Evolutionary conservation across 2,329 filamentous ascomycete species (phyloP).

Genomic region (Curvularia lunata): DNA sequence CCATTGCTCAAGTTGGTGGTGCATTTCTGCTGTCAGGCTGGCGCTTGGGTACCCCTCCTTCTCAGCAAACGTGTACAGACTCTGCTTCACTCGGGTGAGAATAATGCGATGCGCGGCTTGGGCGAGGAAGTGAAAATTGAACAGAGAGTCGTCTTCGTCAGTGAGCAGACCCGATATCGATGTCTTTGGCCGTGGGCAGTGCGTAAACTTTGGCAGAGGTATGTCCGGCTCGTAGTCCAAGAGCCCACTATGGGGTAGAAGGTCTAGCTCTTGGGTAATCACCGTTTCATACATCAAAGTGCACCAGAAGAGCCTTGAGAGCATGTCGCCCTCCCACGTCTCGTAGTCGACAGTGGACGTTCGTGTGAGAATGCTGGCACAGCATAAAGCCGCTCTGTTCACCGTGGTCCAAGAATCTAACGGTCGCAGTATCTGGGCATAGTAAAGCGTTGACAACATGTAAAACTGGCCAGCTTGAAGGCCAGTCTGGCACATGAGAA

Average conservation of each 20-base stretch:
- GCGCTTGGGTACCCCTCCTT: slow-evolving; percentile 53
- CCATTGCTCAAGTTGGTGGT: slow-evolving; percentile 64
- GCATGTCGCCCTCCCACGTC: slow-evolving; percentile 63
- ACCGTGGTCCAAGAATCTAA: slow-evolving; percentile 63
- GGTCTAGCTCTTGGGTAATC: slow-evolving; percentile 59
- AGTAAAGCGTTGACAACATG: slow-evolving; percentile 59
- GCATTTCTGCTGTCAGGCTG: slow-evolving; percentile 58
- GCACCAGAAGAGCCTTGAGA: slow-evolving; percentile 62
- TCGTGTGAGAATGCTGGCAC: slow-evolving; percentile 56
- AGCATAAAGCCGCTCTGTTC: slow-evolving; percentile 59
- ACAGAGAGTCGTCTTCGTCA: slow-evolving; percentile 60
- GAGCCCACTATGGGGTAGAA: slow-evolving; percentile 59
- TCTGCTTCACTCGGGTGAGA: slow-evolving; percentile 60
- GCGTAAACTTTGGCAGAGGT: slow-evolving; percentile 61
- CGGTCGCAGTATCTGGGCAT: slow-evolving; percentile 59
- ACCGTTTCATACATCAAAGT: slow-evolving; percentile 64
- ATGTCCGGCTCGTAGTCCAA: slow-evolving; percentile 60
- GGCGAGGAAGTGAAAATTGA: slow-evolving; percentile 64
- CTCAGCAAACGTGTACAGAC: slow-evolving; percentile 57
- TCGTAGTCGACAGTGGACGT: slow-evolving; percentile 53
- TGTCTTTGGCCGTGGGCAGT: slow-evolving; percentile 49
- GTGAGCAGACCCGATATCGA: slow-evolving; percentile 44
- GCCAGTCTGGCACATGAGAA: slow-evolving; percentile 57
- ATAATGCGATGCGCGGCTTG: slow-evolving; percentile 64
- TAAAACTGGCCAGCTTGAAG: slow-evolving; percentile 61